Evolutionary conservation across 305 asterid genomes (phyloP).

Genomic region (Striga hermonthica): DNA sequence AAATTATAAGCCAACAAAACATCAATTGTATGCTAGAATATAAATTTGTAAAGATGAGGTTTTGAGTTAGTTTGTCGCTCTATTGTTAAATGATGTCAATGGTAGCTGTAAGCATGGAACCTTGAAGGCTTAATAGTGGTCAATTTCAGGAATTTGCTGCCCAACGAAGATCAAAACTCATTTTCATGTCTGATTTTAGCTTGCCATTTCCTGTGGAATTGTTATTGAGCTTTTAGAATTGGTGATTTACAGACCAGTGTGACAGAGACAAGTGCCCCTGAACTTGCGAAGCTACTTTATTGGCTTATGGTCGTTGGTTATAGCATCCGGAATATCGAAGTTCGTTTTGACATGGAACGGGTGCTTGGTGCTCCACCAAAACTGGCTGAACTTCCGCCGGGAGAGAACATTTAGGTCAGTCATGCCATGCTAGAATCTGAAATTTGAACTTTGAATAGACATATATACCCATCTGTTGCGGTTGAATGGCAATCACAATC

Average conservation of each 20-base stretch:
- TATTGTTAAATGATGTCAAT: too few species aligned
- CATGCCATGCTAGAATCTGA: constrained; percentile 17
- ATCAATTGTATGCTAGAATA: too few species aligned
- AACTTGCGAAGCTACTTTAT: constrained; percentile 85
- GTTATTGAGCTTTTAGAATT: constrained; percentile 23
- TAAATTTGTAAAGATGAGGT: too few species aligned
- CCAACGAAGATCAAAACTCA: too few species aligned
- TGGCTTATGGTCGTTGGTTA: constrained; percentile 99
- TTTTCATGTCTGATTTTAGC: too few species aligned
- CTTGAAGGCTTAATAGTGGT: too few species aligned
- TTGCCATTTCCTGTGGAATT: not conserved
- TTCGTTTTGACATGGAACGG: constrained; percentile 94
- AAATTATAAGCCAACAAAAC: too few species aligned
- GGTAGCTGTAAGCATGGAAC: too few species aligned
- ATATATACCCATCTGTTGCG: not conserved
- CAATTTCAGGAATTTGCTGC: too few species aligned
- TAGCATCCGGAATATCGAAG: constrained; percentile 89
- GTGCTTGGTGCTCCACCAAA: constrained; percentile 76
- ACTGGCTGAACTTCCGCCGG: constrained; percentile 91
- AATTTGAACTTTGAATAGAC: constrained; percentile 21
- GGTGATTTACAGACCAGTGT: constrained; percentile 60
- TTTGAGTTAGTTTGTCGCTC: too few species aligned
- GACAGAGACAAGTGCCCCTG: constrained; percentile 86
- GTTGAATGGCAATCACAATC: constrained; percentile 25
- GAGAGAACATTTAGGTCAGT: constrained; percentile 60